phyloP scores from a whole-genome alignment of 352 stramenopile genomes.

The Pythium diclinum region DNA sequence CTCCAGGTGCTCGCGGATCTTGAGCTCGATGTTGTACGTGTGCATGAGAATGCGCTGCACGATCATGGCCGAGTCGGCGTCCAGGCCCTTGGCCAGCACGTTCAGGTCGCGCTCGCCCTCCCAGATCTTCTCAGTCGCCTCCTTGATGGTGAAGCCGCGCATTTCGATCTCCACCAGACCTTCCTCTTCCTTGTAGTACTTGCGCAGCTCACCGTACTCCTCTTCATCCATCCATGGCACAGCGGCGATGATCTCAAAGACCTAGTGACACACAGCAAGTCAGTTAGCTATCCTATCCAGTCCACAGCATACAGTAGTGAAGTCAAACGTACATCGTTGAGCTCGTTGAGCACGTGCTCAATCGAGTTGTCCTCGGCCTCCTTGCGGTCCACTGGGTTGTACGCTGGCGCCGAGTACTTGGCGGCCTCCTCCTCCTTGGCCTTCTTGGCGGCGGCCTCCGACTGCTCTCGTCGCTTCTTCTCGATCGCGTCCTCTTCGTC shows the following conservation, averaged over 20 bases:
- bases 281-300: not conserved
- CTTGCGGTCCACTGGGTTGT: conserved; percentile 47
- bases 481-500: conserved; percentile 51
- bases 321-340: conserved; percentile 44
- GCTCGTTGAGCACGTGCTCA: conserved; percentile 48
- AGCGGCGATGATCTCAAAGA: conserved; percentile 67
- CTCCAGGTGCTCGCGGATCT: conserved; percentile 48
- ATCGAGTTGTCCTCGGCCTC: conserved; percentile 50
- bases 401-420: conserved; percentile 44
- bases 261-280: conserved; percentile 12
- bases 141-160: conserved; percentile 53
- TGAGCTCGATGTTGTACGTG: conserved; percentile 57
- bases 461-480: conserved; percentile 37
- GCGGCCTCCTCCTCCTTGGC: conserved; percentile 38
- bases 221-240: conserved; percentile 68
- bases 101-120: conserved; percentile 63
- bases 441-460: conserved; percentile 34
- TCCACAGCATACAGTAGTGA: not conserved
- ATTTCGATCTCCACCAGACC: conserved; percentile 64
- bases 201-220: conserved; percentile 51
- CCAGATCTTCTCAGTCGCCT: conserved; percentile 56
- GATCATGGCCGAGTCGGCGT: conserved; percentile 63
- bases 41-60: conserved; percentile 76
- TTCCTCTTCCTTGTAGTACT: conserved; percentile 58
- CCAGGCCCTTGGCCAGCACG: conserved; percentile 38